Percentiles rank a stretch among this genome's conserved stretches.
Evolutionary conservation across 2,329 filamentous ascomycete genomes (phyloP).

Genomic region (Aspergillus intermedius): DNA sequence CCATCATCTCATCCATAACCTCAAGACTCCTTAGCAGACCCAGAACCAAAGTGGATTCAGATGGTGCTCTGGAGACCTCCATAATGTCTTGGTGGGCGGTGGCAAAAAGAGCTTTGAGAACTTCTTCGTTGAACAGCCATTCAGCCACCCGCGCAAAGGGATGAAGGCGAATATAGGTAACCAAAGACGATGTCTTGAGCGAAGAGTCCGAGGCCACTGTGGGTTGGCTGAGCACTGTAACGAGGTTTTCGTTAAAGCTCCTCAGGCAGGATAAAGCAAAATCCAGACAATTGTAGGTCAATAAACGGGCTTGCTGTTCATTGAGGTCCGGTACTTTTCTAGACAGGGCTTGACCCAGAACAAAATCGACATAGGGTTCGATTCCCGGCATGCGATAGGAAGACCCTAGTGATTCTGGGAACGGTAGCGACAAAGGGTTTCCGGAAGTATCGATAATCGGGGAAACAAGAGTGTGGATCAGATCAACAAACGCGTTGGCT

Average conservation of each 20-base stretch:
- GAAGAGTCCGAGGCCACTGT: slow-evolving; percentile 67
- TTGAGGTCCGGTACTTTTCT: slow-evolving; percentile 62
- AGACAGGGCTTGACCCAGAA: slow-evolving; percentile 70
- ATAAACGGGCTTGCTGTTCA: slow-evolving; percentile 61
- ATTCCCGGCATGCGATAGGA: slow-evolving; percentile 76
- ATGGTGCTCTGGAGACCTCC: slow-evolving; percentile 64
- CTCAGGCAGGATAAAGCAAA: slow-evolving; percentile 73
- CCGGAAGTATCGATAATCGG: slow-evolving; percentile 45
- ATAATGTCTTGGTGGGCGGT: slow-evolving; percentile 69
- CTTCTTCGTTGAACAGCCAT: slow-evolving; percentile 92
- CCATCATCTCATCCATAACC: slow-evolving; percentile 74
- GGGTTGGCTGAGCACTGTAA: slow-evolving; percentile 75
- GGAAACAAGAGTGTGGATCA: slow-evolving; percentile 65
- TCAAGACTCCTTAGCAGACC: slow-evolving; percentile 75
- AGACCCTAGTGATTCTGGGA: slow-evolving; percentile 76
- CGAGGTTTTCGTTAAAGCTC: slow-evolving; percentile 90
- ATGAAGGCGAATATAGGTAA: slow-evolving; percentile 76
- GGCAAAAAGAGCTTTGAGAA: slow-evolving; percentile 70
- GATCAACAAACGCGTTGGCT: slow-evolving; percentile 71
- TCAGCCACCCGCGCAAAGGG: slow-evolving; percentile 95
- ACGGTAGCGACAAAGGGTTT: slow-evolving; percentile 71
- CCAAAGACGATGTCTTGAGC: slow-evolving; percentile 67
- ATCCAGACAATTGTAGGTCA: slow-evolving; percentile 74
- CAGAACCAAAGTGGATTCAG: slow-evolving; percentile 74
- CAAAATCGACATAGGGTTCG: slow-evolving; percentile 87